Base-by-base conservation (phyloP, 768 basidiomycete genomes). In the Inosperma sp. region DNA sequence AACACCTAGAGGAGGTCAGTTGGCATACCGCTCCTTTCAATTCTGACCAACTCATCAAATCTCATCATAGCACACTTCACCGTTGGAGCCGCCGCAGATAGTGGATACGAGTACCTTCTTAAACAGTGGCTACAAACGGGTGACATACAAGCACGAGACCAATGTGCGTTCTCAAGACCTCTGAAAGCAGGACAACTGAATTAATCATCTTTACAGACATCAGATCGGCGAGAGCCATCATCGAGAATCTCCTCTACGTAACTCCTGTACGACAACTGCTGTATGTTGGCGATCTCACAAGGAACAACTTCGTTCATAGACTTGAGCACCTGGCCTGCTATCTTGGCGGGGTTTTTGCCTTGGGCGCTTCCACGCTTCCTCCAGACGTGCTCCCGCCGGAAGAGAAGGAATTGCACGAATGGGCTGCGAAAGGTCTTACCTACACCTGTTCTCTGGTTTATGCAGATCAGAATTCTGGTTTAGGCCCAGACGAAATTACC, bases 281-380 rank as follows among this genome's bases (percentile, higher is more conserved):
- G 56, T 86, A 84, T 61, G 76, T 82, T 5, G 81, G 80, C n/a
- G 82, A 83, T 61, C 64, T 68, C 14, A 56, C 51, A 25, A 49
- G 55, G 27, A 70, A 61, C n/a, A 42, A 16, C 4, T 68, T 78
- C 17, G 61, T 68, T 2, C 74, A 78, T 55, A 68, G 63, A 22
- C 72, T 84, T 48, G 84, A 87, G 61, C 85, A 87, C 58, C 74
- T 86, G 21, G 78, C 83, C 2, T 86, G 84, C 63, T 86, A 83
- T 72, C 75, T 85, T 31, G 81, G 83, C 0, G 84, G 84, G 1
- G 66, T 84, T 16, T 70, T 87, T 42, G 80, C 81, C 0, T 74
- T 86, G 5, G 85, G 83, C n/a, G 78, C 73, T 2, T 67, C 76
- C 50, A 74, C 73, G 3, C 71, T 83, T 27, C 62, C 59, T 3